A percentile compares a stretch with the other conserved stretches of the same genome.
phyloP scores from a whole-genome alignment of 805 yeast genomes.

The Wickerhamiella domercqiae region DNA sequence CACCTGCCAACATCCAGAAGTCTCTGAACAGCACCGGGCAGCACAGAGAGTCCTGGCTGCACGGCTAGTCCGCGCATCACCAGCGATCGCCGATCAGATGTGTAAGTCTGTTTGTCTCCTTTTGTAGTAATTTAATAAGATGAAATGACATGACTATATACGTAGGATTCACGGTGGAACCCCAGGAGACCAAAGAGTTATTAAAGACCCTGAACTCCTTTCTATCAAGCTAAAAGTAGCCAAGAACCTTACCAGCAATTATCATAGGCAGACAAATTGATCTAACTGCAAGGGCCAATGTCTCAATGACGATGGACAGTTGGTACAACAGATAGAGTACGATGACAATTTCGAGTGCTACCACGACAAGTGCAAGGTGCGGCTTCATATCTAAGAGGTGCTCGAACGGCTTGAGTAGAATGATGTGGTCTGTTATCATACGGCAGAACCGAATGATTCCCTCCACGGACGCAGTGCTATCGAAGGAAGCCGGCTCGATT shows the following conservation, averaged over 20 bases:
- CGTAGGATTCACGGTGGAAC: too few relatives aligned
- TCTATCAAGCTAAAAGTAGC: slow-evolving; percentile 6
- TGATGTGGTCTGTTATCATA: slow-evolving; percentile 14
- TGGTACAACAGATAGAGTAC: slow-evolving; percentile 21
- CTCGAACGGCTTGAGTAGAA: slow-evolving; percentile 19
- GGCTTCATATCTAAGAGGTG: slow-evolving; percentile 18
- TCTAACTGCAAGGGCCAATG: slow-evolving; percentile 16
- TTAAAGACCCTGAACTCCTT: too few relatives aligned
- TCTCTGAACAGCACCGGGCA: slow-evolving; percentile 46
- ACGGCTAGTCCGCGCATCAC: slow-evolving; percentile 1
- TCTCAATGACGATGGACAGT: slow-evolving; percentile 19
- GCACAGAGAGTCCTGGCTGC: slow-evolving; percentile 22
- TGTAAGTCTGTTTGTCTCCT: too few relatives aligned
- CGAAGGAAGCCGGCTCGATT: slow-evolving; percentile 5
- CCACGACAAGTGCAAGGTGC: slow-evolving; percentile 13
- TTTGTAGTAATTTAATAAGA: too few relatives aligned
- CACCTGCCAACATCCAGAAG: slow-evolving; percentile 40
- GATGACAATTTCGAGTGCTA: slow-evolving; percentile 16
- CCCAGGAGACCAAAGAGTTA: too few relatives aligned
- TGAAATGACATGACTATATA: too few relatives aligned
- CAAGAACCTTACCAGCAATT: slow-evolving; percentile 14
- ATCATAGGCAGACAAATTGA: slow-evolving; percentile 20
- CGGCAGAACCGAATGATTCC: slow-evolving; percentile 9
- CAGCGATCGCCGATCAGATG: too few relatives aligned
- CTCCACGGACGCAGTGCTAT: not conserved